Percentiles rank a stretch among this genome's conserved stretches.
These are phyloP conservation scores for Cystobasidiopsis lactophilus DNA, from an alignment of 768 basidiomycete genomes.

Conservation along the genomic window DNA sequence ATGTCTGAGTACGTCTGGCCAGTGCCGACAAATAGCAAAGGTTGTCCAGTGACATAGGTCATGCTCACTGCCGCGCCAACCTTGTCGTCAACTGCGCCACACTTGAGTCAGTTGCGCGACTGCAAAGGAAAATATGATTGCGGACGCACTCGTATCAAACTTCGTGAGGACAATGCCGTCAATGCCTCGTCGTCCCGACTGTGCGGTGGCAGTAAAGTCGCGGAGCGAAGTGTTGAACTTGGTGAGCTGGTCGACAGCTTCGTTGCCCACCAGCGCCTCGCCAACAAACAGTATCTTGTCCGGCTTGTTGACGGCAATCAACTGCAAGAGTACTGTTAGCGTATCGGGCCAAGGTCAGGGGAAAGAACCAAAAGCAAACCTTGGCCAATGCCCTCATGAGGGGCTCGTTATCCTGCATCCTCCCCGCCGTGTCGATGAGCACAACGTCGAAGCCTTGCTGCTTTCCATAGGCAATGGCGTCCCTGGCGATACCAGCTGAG, in stretches of 20 bases:
- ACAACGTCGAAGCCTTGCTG: slow-evolving; percentile 90
- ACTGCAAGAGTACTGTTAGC: slow-evolving; percentile 27
- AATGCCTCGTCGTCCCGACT: slow-evolving; percentile 59
- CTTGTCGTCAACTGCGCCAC: slow-evolving; percentile 28
- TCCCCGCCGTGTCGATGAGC: slow-evolving; percentile 87
- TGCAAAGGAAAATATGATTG: not conserved
- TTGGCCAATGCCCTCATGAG: slow-evolving; percentile 97
- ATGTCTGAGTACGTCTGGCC: slow-evolving; percentile 98
- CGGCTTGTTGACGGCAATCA: slow-evolving; percentile 77
- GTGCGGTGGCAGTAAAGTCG: slow-evolving; percentile 61
- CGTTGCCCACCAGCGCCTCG: slow-evolving; percentile 93
- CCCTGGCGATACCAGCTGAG: slow-evolving; percentile 91
- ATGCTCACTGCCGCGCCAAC: slow-evolving; percentile 95
- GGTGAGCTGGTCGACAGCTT: slow-evolving; percentile 89
- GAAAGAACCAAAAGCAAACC: slow-evolving; percentile 28
- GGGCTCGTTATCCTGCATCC: slow-evolving; percentile 99
- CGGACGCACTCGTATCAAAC: slow-evolving; percentile 78
- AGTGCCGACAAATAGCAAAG: slow-evolving; percentile 93
- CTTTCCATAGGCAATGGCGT: slow-evolving; percentile 73
- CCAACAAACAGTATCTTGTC: slow-evolving; percentile 98
- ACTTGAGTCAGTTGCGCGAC: not conserved
- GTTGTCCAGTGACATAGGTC: slow-evolving; percentile 97
- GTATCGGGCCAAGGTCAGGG: not conserved
- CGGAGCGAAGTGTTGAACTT: slow-evolving; percentile 88
- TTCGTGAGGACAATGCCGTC: slow-evolving; percentile 98